phyloP scores from a whole-genome alignment of 306 rosid species.

The Lathyrus oleraceus region DNA sequence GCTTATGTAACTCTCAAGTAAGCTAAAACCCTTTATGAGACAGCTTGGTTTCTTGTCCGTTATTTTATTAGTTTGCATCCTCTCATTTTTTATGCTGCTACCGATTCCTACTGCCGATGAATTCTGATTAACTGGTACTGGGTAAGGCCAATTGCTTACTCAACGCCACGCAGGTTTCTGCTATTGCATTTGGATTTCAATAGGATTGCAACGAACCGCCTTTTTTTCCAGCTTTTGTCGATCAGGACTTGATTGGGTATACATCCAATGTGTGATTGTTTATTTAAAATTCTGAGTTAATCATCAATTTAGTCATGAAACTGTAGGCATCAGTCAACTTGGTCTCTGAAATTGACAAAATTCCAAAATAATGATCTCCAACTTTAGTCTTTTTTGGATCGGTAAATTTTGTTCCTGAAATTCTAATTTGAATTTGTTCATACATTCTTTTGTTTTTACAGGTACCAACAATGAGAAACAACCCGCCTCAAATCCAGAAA shows the following conservation, averaged over 20 bases:
- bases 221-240: not conserved
- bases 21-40: constrained; percentile 24
- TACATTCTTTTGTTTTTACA: constrained; percentile 31
- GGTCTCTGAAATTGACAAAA: not conserved
- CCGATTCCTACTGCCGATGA: constrained; percentile 11
- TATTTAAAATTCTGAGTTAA: not conserved
- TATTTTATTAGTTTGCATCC: constrained; percentile 5
- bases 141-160: constrained; percentile 21
- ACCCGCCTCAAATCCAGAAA: constrained; percentile 59
- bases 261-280: constrained; percentile 11
- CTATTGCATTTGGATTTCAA: constrained; percentile 27
- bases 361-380: not conserved
- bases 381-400: not conserved
- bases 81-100: constrained; percentile 27
- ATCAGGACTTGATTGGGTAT: constrained; percentile 1
- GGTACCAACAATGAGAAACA: constrained; percentile 60
- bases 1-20: constrained; percentile 17
- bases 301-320: not conserved
- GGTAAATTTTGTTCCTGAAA: not conserved
- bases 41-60: constrained; percentile 29
- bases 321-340: not conserved
- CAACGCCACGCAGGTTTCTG: constrained; percentile 3
- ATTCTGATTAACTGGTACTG: constrained; percentile 1
- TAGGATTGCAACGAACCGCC: constrained; percentile 7
- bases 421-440: constrained; percentile 11